Percentiles rank a stretch among this genome's conserved stretches.
These are phyloP conservation scores for Kickxella alabastrina DNA, from an alignment of 192 early-diverging fungal genomes.

Conservation along the genomic window DNA sequence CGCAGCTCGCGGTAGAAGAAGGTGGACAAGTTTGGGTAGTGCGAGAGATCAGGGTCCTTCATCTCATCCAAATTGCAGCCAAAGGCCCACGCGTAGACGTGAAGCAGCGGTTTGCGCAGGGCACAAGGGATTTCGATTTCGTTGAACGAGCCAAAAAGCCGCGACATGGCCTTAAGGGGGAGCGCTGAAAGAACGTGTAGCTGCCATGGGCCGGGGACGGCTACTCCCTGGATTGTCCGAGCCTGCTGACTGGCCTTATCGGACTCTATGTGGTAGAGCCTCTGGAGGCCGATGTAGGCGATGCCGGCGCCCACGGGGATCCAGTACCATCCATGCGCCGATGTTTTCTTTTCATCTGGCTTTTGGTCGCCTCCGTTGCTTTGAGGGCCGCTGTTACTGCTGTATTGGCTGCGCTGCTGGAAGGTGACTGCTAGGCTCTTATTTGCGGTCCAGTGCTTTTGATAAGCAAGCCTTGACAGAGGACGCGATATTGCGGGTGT, in stretches of 20 bases:
- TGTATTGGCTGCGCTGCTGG: neutral
- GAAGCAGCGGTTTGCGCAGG: conserved; percentile 72
- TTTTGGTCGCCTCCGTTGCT: neutral
- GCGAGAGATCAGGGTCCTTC: conserved; percentile 71
- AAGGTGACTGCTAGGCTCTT: neutral
- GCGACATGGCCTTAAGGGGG: conserved; percentile 85
- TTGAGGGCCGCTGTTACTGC: neutral
- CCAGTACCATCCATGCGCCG: conserved; percentile 76
- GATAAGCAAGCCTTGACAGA: neutral
- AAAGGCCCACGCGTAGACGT: conserved; percentile 79
- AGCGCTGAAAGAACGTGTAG: conserved; percentile 81
- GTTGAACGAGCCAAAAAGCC: conserved; percentile 89
- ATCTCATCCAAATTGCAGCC: conserved; percentile 93
- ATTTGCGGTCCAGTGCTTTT: no score
- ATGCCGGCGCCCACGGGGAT: conserved; percentile 74
- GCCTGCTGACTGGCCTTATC: neutral
- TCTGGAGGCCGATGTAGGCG: conserved; percentile 65
- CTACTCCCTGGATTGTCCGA: conserved; percentile 12
- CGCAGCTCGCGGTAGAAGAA: conserved; percentile 95
- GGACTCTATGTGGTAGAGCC: conserved; percentile 55
- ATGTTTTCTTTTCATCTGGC: no score
- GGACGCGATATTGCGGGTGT: neutral
- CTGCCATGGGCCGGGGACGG: conserved; percentile 83
- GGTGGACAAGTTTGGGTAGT: conserved; percentile 78
- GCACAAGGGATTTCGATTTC: conserved; percentile 72